Evolutionary conservation across 2,329 filamentous ascomycete genomes (phyloP).

Genomic region (Colletotrichum ledebouriae): DNA sequence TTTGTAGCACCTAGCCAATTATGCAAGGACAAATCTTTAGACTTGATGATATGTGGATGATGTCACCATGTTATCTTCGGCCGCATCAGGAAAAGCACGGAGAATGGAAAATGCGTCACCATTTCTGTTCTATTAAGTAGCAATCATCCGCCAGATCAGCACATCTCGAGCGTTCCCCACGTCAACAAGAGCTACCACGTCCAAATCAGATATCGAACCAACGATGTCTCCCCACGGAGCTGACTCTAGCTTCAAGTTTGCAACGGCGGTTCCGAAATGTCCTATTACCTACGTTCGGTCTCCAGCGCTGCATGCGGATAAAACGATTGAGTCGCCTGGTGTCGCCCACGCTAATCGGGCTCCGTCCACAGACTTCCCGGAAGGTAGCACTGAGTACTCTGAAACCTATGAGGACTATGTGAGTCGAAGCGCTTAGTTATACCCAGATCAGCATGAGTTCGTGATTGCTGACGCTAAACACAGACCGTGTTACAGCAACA

Average conservation of each 20-base stretch:
- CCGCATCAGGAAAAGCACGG: too few relatives aligned
- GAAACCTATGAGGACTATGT: slow-evolving; percentile 23
- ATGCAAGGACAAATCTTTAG: too few relatives aligned
- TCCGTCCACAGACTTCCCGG: slow-evolving; percentile 1
- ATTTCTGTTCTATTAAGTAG: too few relatives aligned
- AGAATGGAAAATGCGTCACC: too few relatives aligned
- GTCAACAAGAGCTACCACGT: too few relatives aligned
- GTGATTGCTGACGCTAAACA: neutral
- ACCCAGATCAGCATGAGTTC: neutral
- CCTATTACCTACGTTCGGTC: slow-evolving; percentile 22
- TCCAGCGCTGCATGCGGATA: slow-evolving; percentile 15
- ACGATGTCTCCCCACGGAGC: neutral
- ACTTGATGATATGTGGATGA: too few relatives aligned
- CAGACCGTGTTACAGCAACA: slow-evolving; percentile 54
- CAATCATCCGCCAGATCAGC: too few relatives aligned
- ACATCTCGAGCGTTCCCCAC: too few relatives aligned
- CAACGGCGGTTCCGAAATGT: slow-evolving; percentile 21
- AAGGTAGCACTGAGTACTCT: slow-evolving; percentile 21
- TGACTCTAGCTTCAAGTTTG: neutral
- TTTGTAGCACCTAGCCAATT: too few relatives aligned
- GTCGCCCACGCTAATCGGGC: slow-evolving; percentile 32
- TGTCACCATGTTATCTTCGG: too few relatives aligned
- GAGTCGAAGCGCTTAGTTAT: neutral
- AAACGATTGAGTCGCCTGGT: slow-evolving; percentile 16
- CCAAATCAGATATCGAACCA: too few relatives aligned